Evolutionary conservation across 305 asterid genomes (phyloP).

Genomic region (Solanum aculeatissimum): DNA sequence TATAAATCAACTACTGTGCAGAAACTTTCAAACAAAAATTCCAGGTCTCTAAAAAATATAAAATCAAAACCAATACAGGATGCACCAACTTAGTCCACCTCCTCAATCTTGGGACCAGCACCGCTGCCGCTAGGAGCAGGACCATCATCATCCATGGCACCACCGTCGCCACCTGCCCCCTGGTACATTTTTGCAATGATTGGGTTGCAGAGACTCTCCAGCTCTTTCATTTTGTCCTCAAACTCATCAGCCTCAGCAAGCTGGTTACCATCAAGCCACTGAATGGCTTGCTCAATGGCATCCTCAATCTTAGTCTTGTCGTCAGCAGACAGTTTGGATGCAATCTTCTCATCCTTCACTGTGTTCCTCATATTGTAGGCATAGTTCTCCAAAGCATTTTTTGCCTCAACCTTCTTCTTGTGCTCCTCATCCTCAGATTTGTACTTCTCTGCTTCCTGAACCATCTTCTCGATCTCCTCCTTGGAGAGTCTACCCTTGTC

Average conservation of each 20-base stretch:
- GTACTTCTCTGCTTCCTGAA: conserved; percentile 74
- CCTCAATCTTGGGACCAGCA: conserved; percentile 57
- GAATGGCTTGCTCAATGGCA: conserved; percentile 56
- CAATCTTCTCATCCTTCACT: conserved; percentile 63
- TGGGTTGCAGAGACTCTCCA: conserved; percentile 73
- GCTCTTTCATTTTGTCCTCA: conserved; percentile 79
- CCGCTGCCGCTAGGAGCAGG: conserved; percentile 17
- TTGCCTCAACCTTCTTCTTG: conserved; percentile 75
- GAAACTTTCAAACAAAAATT: neutral
- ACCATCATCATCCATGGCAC: conserved; percentile 18
- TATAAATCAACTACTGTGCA: neutral
- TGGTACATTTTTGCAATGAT: conserved; percentile 79
- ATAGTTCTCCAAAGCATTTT: conserved; percentile 66
- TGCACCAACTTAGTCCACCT: conserved; percentile 35
- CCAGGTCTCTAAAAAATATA: neutral
- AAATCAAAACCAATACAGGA: too few relatives aligned
- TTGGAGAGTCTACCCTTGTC: conserved; percentile 78
- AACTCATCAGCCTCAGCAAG: conserved; percentile 65
- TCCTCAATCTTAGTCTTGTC: conserved; percentile 79
- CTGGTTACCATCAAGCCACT: conserved; percentile 68
- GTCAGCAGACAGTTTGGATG: conserved; percentile 51
- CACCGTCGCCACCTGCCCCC: conserved; percentile 38
- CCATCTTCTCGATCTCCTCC: conserved; percentile 85
- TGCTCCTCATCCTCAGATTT: conserved; percentile 80
- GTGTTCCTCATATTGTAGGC: conserved; percentile 93